Base-by-base conservation (phyloP, 257 asterid species). In the Solanum appendiculatum region DNA sequence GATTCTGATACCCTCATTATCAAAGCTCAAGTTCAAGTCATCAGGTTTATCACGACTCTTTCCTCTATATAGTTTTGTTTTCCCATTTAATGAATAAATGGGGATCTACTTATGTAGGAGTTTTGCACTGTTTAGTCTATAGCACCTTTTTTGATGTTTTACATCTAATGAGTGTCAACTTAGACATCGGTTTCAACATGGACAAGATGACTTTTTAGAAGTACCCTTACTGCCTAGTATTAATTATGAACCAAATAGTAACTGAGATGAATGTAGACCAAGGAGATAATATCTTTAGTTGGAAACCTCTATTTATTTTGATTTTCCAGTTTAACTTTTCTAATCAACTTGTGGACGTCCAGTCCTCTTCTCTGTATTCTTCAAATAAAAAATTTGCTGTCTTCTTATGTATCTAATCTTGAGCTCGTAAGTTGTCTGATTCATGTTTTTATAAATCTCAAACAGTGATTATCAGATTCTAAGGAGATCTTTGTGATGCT, bases 1-100 rank as follows among this genome's bases (percentile, higher is more conserved):
- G 99, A 96, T 68, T 91, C 95, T 83, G 99, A 94, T 88, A 92
- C 97, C 58, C 90, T 96, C 91, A 92, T 92, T 51, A 95, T 96
- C 86, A 94, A 93, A 92, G 98, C 98, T 88, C 98, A 95, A 92
- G 97, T 96, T 81, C 99, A 96, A 93, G 98, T 96, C 60, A 95
- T 96, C 89, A 94, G 98, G 98, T 86, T 63, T 46, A n/a, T 81
- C 18, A 9, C 12, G 39, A 63, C 74, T 29, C 34, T 29, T 66
- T 66, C 74, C 23, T 66, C 4, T 27, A 66, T 29, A 66, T 66
- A 66, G 74, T 66, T 29, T 66, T 7, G 39, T 66, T 66, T 58
- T 66, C 37, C 74, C 36, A 25, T 81, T 48, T 46, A 51, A 81
- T 48, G 74, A 66, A 66, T 27, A 27, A 25, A 12, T 7, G 18